A percentile compares a stretch with the other conserved stretches of the same genome.
Conservation (phyloP, 2,329 filamentous ascomycete genomes). For the Trichothecium roseum region DNA sequence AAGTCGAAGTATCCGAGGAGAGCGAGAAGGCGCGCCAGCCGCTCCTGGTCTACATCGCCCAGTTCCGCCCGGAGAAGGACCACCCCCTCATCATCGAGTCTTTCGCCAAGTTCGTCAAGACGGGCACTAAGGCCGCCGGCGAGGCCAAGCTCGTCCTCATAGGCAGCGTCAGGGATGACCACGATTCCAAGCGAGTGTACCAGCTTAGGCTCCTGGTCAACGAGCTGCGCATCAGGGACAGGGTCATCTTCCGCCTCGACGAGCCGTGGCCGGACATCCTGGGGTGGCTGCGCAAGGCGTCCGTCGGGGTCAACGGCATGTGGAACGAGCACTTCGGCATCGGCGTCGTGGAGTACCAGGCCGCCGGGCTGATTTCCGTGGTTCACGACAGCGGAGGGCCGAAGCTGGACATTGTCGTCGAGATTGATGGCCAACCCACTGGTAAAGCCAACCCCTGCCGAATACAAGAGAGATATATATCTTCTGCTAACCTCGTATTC, state of each 20-base stretch:
- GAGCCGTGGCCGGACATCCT: slow-evolving; percentile 83
- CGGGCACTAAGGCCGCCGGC: slow-evolving; percentile 35
- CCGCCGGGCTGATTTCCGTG: slow-evolving; percentile 83
- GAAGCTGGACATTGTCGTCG: slow-evolving; percentile 83
- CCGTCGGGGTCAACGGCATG: slow-evolving; percentile 92
- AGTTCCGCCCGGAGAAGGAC: slow-evolving; percentile 97
- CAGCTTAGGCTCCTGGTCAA: slow-evolving; percentile 77
- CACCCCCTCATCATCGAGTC: slow-evolving; percentile 78
- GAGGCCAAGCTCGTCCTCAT: slow-evolving; percentile 68
- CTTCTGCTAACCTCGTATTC: slow-evolving; percentile 2
- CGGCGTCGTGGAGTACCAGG: slow-evolving; percentile 95
- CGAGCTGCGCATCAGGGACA: slow-evolving; percentile 74
- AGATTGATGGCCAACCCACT: slow-evolving; percentile 67
- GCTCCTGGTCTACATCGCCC: slow-evolving; percentile 82
- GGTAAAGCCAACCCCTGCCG: too few relatives aligned
- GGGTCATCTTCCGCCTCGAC: slow-evolving; percentile 81
- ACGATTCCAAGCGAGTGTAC: slow-evolving; percentile 76
- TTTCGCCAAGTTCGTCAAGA: slow-evolving; percentile 66
- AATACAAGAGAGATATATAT: too few relatives aligned
- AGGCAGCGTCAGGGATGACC: slow-evolving; percentile 81
- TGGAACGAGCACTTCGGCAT: slow-evolving; percentile 99
- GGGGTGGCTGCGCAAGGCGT: slow-evolving; percentile 64
- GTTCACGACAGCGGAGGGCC: slow-evolving; percentile 91
- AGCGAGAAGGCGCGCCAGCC: slow-evolving; percentile 62
- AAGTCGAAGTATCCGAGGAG: slow-evolving; percentile 58